These are phyloP conservation scores for Astrothelium subdiscretum DNA, from an alignment of 495 filamentous ascomycete species.

Conservation along the genomic window DNA sequence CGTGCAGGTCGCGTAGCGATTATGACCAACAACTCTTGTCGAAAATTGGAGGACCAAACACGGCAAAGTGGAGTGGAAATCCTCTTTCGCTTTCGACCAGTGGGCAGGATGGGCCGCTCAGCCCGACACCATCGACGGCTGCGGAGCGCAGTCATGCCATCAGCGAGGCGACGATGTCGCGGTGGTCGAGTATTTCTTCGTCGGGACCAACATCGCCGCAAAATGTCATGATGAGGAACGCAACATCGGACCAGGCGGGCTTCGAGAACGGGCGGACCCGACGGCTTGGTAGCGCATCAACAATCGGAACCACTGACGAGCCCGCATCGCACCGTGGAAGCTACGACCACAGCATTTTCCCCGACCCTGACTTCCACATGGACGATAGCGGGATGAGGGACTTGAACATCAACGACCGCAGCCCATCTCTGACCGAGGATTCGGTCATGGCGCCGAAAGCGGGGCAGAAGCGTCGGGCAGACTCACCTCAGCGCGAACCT, in stretches of 20 bases:
- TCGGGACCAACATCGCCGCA: slow-evolving; percentile 24
- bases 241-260: slow-evolving; percentile 24
- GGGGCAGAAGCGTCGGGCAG: slow-evolving; percentile 69
- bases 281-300: slow-evolving; percentile 17
- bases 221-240: slow-evolving; percentile 32
- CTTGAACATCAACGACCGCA: slow-evolving; percentile 31
- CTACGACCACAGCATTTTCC: slow-evolving; percentile 50
- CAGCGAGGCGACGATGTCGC: slow-evolving; percentile 21
- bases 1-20: slow-evolving; percentile 20
- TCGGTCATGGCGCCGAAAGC: slow-evolving; percentile 33
- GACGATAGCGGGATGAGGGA: slow-evolving; percentile 31
- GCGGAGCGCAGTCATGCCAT: slow-evolving; percentile 23
- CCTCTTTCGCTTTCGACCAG: slow-evolving; percentile 21
- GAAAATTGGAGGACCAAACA: slow-evolving; percentile 56
- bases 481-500: slow-evolving; percentile 51
- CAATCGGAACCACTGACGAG: slow-evolving; percentile 20
- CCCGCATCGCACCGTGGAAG: slow-evolving; percentile 43
- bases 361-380: slow-evolving; percentile 46
- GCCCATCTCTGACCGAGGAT: slow-evolving; percentile 33
- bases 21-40: slow-evolving; percentile 74
- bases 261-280: slow-evolving; percentile 28
- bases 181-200: slow-evolving; percentile 21
- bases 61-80: slow-evolving; percentile 44
- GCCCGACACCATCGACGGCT: slow-evolving; percentile 13
- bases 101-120: slow-evolving; percentile 15